Percentiles rank a stretch among this genome's conserved stretches.
These are phyloP conservation scores for Cubamyces sp. DNA, from an alignment of 768 basidiomycete species.

Conservation along the genomic window DNA sequence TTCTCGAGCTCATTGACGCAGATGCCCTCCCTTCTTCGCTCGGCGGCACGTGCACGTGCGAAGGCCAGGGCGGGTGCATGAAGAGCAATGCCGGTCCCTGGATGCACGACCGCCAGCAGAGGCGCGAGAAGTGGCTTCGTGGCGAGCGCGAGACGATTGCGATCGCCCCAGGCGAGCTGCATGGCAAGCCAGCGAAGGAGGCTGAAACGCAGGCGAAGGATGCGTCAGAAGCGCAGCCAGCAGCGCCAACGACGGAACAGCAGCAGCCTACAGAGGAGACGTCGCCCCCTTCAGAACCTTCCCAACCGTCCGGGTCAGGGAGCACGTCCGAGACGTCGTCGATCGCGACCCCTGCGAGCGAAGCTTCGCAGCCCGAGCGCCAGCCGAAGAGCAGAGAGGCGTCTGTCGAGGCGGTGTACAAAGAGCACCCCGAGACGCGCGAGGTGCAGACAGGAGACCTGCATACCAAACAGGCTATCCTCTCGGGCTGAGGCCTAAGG, in stretches of 20 bases:
- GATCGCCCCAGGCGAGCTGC: slow-evolving; percentile 26
- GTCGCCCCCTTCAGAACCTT: not conserved
- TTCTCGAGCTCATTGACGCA: slow-evolving; percentile 63
- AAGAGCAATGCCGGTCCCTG: slow-evolving; percentile 72
- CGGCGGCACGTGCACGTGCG: slow-evolving; percentile 71
- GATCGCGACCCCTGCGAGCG: slow-evolving; percentile 14
- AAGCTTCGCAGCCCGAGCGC: slow-evolving; percentile 1
- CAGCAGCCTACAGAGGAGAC: not conserved
- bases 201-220: slow-evolving; percentile 3
- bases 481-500: not conserved
- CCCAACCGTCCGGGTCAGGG: not conserved
- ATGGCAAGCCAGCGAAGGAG: not conserved
- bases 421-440: slow-evolving; percentile 27
- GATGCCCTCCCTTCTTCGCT: slow-evolving; percentile 64
- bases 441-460: slow-evolving; percentile 24
- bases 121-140: slow-evolving; percentile 36
- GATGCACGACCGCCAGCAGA: slow-evolving; percentile 53
- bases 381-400: slow-evolving; percentile 3
- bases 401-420: slow-evolving; percentile 15
- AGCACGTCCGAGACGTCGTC: slow-evolving; percentile 21
- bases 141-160: slow-evolving; percentile 31
- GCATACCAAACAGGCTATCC: slow-evolving; percentile 8
- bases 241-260: slow-evolving; percentile 1
- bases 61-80: slow-evolving; percentile 57
- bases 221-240: not conserved